These are phyloP conservation scores for Penicillium steckii DNA, from an alignment of 495 filamentous ascomycete species.

Conservation along the genomic window DNA sequence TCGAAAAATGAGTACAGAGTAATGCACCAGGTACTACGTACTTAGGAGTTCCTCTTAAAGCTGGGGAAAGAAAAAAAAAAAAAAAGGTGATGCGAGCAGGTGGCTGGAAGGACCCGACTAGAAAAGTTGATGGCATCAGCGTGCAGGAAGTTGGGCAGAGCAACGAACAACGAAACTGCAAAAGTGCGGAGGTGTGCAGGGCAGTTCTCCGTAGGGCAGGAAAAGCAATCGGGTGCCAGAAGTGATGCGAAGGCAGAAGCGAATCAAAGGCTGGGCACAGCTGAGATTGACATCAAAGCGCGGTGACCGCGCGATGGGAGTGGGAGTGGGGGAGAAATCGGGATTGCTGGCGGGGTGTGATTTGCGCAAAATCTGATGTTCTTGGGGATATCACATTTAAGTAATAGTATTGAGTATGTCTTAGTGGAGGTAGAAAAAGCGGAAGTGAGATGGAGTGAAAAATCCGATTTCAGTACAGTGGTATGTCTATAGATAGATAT, in stretches of 20 bases:
- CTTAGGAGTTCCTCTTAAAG: background rate
- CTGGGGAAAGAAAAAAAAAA: slow-evolving; percentile 3
- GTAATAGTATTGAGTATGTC: too few relatives aligned
- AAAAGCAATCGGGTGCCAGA: slow-evolving; percentile 34
- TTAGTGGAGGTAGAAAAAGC: too few relatives aligned
- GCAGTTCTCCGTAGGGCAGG: slow-evolving; percentile 7
- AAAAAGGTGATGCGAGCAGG: slow-evolving; percentile 14
- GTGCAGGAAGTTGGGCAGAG: slow-evolving; percentile 28
- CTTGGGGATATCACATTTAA: background rate
- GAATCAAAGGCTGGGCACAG: slow-evolving; percentile 16
- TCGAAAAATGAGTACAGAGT: slow-evolving; percentile 6
- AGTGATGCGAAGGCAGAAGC: slow-evolving; percentile 17
- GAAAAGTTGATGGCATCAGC: slow-evolving; percentile 25
- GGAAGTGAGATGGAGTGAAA: too few relatives aligned
- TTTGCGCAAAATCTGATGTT: slow-evolving; percentile 1
- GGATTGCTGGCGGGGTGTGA: slow-evolving; percentile 8
- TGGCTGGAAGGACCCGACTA: slow-evolving; percentile 20
- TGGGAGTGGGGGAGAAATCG: background rate
- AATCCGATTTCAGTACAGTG: too few relatives aligned
- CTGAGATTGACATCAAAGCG: background rate
- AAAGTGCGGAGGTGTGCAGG: background rate
- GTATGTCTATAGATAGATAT: too few relatives aligned
- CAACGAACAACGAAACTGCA: slow-evolving; percentile 21
- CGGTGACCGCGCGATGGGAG: background rate
- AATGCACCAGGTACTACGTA: background rate